Percentiles rank a stretch among this genome's conserved stretches.
These are phyloP conservation scores for Fusarium foetens DNA, from an alignment of 2,329 filamentous ascomycete species.

Conservation along the genomic window DNA sequence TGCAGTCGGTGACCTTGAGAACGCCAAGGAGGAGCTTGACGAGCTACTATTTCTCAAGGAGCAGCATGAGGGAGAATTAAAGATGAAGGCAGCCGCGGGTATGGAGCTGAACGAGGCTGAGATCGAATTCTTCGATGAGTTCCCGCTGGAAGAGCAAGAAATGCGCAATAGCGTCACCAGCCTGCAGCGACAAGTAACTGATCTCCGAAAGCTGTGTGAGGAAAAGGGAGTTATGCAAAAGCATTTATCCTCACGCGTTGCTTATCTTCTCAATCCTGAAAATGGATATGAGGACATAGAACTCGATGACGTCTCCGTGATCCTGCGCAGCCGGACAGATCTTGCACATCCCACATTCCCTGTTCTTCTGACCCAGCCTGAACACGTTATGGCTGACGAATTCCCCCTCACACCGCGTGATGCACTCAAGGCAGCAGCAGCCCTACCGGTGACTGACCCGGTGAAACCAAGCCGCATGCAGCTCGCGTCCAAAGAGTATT, in stretches of 20 bases:
- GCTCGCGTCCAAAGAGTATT: constrained; percentile 59
- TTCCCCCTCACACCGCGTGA: constrained; percentile 54
- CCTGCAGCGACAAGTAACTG: constrained; percentile 48
- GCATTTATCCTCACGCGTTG: constrained; percentile 53
- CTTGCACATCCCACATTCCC: constrained; percentile 56
- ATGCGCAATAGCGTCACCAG: constrained; percentile 49
- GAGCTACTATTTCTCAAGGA: constrained; percentile 56
- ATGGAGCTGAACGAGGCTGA: constrained; percentile 51
- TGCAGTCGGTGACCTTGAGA: constrained; percentile 57
- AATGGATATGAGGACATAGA: constrained; percentile 55
- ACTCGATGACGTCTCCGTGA: constrained; percentile 47
- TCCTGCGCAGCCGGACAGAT: constrained; percentile 37
- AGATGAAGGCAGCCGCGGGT: constrained; percentile 45
- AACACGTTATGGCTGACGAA: constrained; percentile 53
- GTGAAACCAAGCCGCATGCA: constrained; percentile 50
- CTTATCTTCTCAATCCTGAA: constrained; percentile 53
- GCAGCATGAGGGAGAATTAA: constrained; percentile 51
- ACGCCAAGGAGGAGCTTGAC: constrained; percentile 58
- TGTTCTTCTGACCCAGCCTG: constrained; percentile 60
- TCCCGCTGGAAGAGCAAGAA: constrained; percentile 50
- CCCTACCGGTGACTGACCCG: constrained; percentile 51
- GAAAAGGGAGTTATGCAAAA: constrained; percentile 56
- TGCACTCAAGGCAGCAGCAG: constrained; percentile 53
- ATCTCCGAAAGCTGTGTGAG: constrained; percentile 54
- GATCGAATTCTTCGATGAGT: constrained; percentile 57